phyloP scores from a whole-genome alignment of 257 asterid species.

The Ilex asprella region DNA sequence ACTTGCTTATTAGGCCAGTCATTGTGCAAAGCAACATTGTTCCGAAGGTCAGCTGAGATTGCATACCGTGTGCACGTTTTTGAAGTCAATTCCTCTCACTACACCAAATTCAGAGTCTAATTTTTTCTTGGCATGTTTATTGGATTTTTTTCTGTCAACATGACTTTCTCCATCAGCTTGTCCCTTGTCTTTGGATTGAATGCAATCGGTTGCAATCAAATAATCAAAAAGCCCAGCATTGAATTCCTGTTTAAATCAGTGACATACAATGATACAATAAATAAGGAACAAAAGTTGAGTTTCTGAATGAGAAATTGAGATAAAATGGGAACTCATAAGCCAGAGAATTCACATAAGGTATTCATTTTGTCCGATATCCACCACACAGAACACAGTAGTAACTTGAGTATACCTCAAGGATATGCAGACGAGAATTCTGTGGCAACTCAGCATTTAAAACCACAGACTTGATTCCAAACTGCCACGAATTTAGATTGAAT shows the following conservation, averaged over 20 bases:
- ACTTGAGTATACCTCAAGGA: slow-evolving; percentile 56
- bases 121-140: slow-evolving; percentile 48
- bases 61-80: slow-evolving; percentile 86
- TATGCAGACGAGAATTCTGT: slow-evolving; percentile 92
- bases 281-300: no score
- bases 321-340: no score
- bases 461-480: slow-evolving; percentile 92
- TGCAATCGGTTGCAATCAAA: slow-evolving; percentile 78
- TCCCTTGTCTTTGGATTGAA: slow-evolving; percentile 40
- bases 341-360: no score
- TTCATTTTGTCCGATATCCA: no score
- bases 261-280: not conserved
- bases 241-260: slow-evolving; percentile 56
- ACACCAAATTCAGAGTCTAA: slow-evolving; percentile 91
- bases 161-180: slow-evolving; percentile 36
- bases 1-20: no score
- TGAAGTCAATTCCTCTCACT: slow-evolving; percentile 96
- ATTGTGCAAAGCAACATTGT: no score
- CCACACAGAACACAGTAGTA: no score
- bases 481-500: slow-evolving; percentile 13
- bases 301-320: no score
- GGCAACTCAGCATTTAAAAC: slow-evolving; percentile 96
- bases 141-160: slow-evolving; percentile 44
- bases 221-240: slow-evolving; percentile 94
- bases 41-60: not conserved